Conservation (phyloP, 176 grass and related monocot species). For the Coix lacrymajobi region DNA sequence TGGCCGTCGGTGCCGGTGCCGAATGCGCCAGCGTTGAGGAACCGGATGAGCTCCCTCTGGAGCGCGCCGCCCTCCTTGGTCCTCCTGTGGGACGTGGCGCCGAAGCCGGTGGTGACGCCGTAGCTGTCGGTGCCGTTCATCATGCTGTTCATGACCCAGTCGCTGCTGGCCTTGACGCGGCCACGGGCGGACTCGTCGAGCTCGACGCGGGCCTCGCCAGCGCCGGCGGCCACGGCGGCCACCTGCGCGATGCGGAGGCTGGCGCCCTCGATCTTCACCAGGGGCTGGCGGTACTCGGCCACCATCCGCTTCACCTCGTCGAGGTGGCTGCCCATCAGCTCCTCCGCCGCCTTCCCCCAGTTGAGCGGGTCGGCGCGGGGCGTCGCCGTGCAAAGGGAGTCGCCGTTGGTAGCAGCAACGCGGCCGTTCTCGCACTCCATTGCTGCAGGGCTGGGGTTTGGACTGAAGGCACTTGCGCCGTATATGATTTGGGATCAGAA, state of each 20-base stretch:
- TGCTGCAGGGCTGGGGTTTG: too few species aligned
- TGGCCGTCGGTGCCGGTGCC: conserved; percentile 39
- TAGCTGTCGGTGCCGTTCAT: conserved; percentile 52
- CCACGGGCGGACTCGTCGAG: conserved; percentile 38
- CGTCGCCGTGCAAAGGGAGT: conserved; percentile 10
- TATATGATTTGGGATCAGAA: not conserved
- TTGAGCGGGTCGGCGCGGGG: conserved; percentile 46
- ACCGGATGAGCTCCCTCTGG: conserved; percentile 64
- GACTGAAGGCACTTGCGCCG: not conserved
- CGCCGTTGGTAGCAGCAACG: conserved; percentile 7
- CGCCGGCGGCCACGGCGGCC: conserved; percentile 22
- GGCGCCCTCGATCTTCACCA: conserved; percentile 51
- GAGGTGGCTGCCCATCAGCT: conserved; percentile 42
- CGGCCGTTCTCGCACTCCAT: conserved; percentile 37
- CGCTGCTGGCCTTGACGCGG: conserved; percentile 51
- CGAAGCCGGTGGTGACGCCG: conserved; percentile 63
- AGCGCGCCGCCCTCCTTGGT: conserved; percentile 56
- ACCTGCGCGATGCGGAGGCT: conserved; percentile 47
- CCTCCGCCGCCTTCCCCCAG: conserved; percentile 49
- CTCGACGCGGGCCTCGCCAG: conserved; percentile 28
- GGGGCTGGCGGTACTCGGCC: conserved; percentile 31
- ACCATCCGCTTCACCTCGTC: conserved; percentile 66
- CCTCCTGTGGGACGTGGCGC: conserved; percentile 44
- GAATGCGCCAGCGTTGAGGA: conserved; percentile 58
- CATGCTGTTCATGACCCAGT: conserved; percentile 68